Conservation (phyloP, 345 rosid genomes). For the Tarenaya hassleriana region DNA sequence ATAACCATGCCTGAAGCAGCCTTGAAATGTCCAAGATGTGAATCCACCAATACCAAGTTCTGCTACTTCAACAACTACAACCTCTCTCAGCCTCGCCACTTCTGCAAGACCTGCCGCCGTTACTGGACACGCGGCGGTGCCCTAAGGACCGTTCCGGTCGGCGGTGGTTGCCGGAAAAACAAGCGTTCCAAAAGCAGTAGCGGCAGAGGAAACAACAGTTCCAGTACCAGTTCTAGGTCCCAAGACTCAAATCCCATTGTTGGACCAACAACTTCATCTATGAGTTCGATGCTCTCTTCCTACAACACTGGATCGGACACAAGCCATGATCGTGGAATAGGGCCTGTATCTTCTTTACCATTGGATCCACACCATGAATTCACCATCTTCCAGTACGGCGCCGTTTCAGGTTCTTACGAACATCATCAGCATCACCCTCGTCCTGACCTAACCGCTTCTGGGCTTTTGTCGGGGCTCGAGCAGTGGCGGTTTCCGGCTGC, state of each 20-base stretch:
- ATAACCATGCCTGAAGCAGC: constrained; percentile 55
- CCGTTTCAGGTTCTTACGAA: constrained; percentile 24
- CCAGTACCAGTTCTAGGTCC: constrained; percentile 27
- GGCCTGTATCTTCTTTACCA: constrained; percentile 31
- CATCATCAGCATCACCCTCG: too few relatives aligned
- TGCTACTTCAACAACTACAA: constrained; percentile 84
- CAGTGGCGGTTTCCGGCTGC: constrained; percentile 26
- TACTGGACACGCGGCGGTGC: constrained; percentile 91
- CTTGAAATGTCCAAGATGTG: constrained; percentile 77
- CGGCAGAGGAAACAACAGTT: constrained; percentile 34
- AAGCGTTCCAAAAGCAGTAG: constrained; percentile 47
- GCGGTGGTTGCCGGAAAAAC: constrained; percentile 77
- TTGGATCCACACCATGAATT: constrained; percentile 8
- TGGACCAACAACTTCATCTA: constrained; percentile 28
- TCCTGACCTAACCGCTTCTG: background rate
- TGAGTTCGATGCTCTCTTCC: constrained; percentile 26
- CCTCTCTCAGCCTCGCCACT: constrained; percentile 85
- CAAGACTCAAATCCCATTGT: constrained; percentile 28
- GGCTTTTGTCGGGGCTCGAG: constrained; percentile 27
- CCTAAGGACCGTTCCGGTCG: constrained; percentile 71
- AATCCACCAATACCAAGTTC: constrained; percentile 73
- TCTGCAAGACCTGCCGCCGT: constrained; percentile 77
- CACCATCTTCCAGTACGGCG: constrained; percentile 24
- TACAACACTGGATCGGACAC: constrained; percentile 32
- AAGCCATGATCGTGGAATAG: constrained; percentile 28